phyloP scores from a whole-genome alignment of 179 eudicot species.

The Beta corolliflora region DNA sequence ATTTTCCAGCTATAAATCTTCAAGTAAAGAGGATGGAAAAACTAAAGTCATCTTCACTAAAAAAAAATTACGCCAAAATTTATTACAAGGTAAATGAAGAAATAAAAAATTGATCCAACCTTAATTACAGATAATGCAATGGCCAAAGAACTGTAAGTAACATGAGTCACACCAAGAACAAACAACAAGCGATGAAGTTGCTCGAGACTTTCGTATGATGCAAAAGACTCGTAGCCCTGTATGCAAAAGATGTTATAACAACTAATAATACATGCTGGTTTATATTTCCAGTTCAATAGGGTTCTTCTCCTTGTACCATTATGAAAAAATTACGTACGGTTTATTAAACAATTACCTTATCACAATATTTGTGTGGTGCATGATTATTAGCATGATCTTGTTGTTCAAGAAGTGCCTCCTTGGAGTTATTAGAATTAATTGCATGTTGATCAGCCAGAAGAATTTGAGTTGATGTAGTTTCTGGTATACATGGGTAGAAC shows the following conservation, averaged over 20 bases:
- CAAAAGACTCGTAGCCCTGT: slow-evolving; percentile 74
- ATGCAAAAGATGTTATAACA: background rate
- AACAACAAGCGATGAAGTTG: slow-evolving; percentile 79
- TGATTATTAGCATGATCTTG: slow-evolving; percentile 14
- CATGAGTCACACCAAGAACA: slow-evolving; percentile 72
- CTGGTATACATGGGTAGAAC: slow-evolving; percentile 58
- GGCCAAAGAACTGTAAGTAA: slow-evolving; percentile 64
- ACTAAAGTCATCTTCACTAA: background rate
- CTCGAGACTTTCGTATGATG: slow-evolving; percentile 75
- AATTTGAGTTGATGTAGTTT: slow-evolving; percentile 16
- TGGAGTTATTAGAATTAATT: slow-evolving; percentile 23
- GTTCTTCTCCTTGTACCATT: too few relatives aligned
- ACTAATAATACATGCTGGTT: background rate
- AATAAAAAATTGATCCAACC: slow-evolving; percentile 30
- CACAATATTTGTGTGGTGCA: slow-evolving; percentile 37
- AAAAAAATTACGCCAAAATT: background rate
- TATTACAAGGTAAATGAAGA: too few relatives aligned
- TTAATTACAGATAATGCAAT: slow-evolving; percentile 66
- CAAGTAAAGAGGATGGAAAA: background rate
- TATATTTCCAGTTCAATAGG: background rate
- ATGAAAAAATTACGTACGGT: too few relatives aligned
- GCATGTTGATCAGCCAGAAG: slow-evolving; percentile 14
- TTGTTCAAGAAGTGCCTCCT: slow-evolving; percentile 26
- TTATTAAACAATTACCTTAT: slow-evolving; percentile 38
- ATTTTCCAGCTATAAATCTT: slow-evolving; percentile 81